Evolutionary conservation across 2,329 filamentous ascomycete genomes (phyloP).

Genomic region (Fragosphaeria purpurea): DNA sequence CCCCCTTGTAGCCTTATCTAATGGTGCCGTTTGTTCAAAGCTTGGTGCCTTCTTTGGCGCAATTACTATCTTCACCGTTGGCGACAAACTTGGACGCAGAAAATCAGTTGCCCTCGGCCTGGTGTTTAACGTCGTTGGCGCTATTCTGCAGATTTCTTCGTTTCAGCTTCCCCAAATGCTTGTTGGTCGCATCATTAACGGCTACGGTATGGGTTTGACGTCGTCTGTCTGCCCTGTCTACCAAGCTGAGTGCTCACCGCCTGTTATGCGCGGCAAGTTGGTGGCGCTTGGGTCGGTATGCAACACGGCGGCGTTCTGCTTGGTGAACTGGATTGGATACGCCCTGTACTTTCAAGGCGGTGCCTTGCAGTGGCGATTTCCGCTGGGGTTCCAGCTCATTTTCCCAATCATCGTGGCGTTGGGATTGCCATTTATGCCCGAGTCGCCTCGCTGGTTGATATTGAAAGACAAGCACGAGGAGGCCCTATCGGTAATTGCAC

Average conservation of each 20-base stretch:
- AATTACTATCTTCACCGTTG: constrained; percentile 20
- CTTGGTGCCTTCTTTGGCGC: constrained; percentile 24
- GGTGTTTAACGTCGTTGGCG: constrained; percentile 22
- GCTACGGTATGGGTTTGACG: constrained; percentile 25
- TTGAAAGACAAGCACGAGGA: constrained; percentile 45
- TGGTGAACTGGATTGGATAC: constrained; percentile 39
- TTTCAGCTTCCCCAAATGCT: constrained; percentile 31
- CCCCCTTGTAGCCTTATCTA: too few species aligned
- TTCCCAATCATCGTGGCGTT: constrained; percentile 26
- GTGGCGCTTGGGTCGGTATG: constrained; percentile 32
- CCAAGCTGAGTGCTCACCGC: constrained; percentile 22
- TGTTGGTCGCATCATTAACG: constrained; percentile 30
- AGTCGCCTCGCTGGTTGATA: constrained; percentile 43
- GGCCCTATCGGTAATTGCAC: constrained; percentile 44
- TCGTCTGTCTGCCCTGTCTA: constrained; percentile 26
- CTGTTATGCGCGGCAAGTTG: constrained; percentile 31
- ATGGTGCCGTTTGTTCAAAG: constrained; percentile 7
- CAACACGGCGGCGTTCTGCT: constrained; percentile 32
- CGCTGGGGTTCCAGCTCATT: constrained; percentile 26
- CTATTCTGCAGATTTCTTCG: constrained; percentile 24
- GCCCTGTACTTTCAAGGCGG: constrained; percentile 24
- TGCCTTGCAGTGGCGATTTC: constrained; percentile 27
- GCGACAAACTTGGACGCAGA: constrained; percentile 24
- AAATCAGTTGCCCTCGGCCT: constrained; percentile 23
- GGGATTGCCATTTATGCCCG: constrained; percentile 26